Percentiles rank a stretch among this genome's conserved stretches.
These are phyloP conservation scores for Musa troglodytarum DNA, from an alignment of 176 grass and related monocot genomes.

Conservation along the genomic window DNA sequence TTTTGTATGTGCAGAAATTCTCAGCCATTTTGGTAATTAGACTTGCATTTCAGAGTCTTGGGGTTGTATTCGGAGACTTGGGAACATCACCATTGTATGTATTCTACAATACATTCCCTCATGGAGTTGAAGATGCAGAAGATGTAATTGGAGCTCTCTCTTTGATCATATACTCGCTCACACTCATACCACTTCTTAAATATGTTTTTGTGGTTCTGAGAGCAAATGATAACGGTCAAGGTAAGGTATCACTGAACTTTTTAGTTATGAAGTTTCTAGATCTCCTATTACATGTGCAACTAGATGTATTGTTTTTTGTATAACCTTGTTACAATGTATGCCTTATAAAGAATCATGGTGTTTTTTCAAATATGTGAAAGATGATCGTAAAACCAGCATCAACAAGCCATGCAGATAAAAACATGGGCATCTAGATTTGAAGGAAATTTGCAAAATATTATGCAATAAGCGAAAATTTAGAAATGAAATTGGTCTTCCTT, in stretches of 20 bases:
- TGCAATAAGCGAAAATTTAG: no score
- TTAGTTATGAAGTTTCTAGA: slow-evolving; percentile 1
- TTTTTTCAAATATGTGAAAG: no score
- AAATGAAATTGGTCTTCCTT: no score
- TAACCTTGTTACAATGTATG: no score
- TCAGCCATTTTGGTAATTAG: slow-evolving; percentile 6
- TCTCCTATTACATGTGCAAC: not conserved
- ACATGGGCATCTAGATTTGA: no score
- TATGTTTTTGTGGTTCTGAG: slow-evolving; percentile 73
- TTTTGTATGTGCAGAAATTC: slow-evolving; percentile 9
- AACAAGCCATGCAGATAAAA: no score
- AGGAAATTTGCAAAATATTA: no score
- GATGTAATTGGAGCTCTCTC: slow-evolving; percentile 83
- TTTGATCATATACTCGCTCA: slow-evolving; percentile 78
- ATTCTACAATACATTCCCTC: slow-evolving; percentile 70
- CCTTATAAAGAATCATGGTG: no score
- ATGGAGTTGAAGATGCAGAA: slow-evolving; percentile 45
- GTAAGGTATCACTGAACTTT: slow-evolving; percentile 28
- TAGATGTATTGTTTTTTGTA: no score
- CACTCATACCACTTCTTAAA: slow-evolving; percentile 73
- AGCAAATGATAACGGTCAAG: slow-evolving; percentile 85
- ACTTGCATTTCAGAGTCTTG: slow-evolving; percentile 73
- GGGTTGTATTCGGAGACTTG: slow-evolving; percentile 72
- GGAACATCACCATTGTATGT: slow-evolving; percentile 91
- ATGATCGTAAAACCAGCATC: no score